Percentiles rank a stretch among this genome's conserved stretches.
phyloP scores from a whole-genome alignment of 2,329 filamentous ascomycete genomes.

The Plectosphaerella cucumerina region DNA sequence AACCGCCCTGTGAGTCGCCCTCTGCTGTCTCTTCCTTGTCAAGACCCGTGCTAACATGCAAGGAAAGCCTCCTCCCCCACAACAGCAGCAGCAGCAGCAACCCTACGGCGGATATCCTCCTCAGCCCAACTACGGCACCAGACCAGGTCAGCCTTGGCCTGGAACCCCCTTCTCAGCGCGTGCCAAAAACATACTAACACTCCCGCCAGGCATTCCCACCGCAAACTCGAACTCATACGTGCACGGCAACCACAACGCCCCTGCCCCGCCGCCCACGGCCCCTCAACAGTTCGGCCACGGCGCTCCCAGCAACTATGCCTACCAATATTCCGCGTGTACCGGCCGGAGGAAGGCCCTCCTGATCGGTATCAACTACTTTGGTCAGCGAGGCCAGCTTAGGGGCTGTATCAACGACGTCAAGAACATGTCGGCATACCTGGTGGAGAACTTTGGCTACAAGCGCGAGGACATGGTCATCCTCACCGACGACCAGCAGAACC shows the following conservation, averaged over 20 bases:
- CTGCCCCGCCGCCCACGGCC: slow-evolving; percentile 61
- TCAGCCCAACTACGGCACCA: slow-evolving; percentile 41
- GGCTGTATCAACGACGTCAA: slow-evolving; percentile 97
- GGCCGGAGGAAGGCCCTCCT: slow-evolving; percentile 84
- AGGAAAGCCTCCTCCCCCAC: slow-evolving; percentile 33
- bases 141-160: slow-evolving; percentile 37
- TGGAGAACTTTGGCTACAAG: slow-evolving; percentile 86
- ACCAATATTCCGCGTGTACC: slow-evolving; percentile 89
- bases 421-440: slow-evolving; percentile 91
- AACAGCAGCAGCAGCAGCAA: slow-evolving; percentile 27
- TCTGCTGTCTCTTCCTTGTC: slow-evolving; percentile 8
- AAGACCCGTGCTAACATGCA: slow-evolving; percentile 4
- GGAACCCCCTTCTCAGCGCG: background rate
- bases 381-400: slow-evolving; percentile 81
- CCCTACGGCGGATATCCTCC: slow-evolving; percentile 27
- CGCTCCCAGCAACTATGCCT: slow-evolving; percentile 75
- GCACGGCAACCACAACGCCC: slow-evolving; percentile 53
- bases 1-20: slow-evolving; percentile 29
- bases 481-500: slow-evolving; percentile 95
- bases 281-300: slow-evolving; percentile 75
- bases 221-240: slow-evolving; percentile 48
- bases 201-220: slow-evolving; percentile 29
- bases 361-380: slow-evolving; percentile 96
- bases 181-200: background rate
- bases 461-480: slow-evolving; percentile 95